Base-by-base conservation (phyloP, 2,329 filamentous ascomycete species). In the Alternaria angustiovoidea region DNA sequence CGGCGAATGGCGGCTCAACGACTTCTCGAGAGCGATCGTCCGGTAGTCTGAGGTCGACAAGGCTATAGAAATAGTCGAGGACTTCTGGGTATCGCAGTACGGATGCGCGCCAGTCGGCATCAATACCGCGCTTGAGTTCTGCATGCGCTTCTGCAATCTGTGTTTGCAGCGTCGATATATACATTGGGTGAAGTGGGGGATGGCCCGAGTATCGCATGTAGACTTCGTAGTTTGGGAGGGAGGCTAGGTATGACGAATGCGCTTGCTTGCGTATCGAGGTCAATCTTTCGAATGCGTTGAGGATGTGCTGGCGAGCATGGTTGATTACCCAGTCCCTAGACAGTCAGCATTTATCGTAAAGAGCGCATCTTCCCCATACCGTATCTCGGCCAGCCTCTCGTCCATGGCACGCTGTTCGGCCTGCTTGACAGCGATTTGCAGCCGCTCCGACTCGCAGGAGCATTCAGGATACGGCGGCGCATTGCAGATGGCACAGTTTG, bases 81-180 rank as follows among this genome's bases (percentile, higher is more conserved):
- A 94, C 75, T 74, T 93, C 90, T 5, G 91, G 91, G 69, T 94
- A 94, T 55, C 88, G 85, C 69, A 92, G 86, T 39, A 93, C 91
- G 48, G 88, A 90, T 30, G 86, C 84, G 70, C 89, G 86, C 91
- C 91, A 94, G 79, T 93, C 91, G 63, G 91, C 88, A 70, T 93
- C 90, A 70, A 93, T 90, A 62, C 90, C 90, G 51, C 87, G 85
- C 78, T 92, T 92, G 62, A 92, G 83, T 49, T 85, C 83, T 16
- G 83, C 83, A 71, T 92, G 86, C 24, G 89, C 90, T 57, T 86
- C 84, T 39, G 84, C 81, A 53, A 93, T 85, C 72, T 92, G 81
- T 22, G 69, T 67, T 49, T 82, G 78, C 24, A 83, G 70, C 51
- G 76, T 71, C n/a, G 78, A 70, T 14, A 83, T 67, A 51, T 79